phyloP scores from a whole-genome alignment of 768 basidiomycete genomes.

The Agaricus subrufescens region DNA sequence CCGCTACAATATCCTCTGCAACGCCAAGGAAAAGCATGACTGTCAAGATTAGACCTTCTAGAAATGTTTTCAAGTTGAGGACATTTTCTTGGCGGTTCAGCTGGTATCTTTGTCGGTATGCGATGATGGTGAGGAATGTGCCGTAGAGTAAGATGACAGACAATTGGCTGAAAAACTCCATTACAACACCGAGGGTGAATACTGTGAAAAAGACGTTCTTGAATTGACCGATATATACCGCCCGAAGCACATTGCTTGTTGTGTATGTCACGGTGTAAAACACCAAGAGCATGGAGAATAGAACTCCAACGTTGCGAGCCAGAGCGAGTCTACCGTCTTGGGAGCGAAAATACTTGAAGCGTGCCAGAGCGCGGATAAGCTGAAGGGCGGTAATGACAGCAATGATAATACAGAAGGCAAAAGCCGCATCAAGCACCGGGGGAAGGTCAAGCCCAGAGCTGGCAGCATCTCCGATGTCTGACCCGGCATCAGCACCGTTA shows the following conservation, averaged over 20 bases:
- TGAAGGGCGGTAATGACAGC: background rate
- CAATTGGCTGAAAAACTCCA: background rate
- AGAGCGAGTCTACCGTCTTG: background rate
- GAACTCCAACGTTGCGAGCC: background rate
- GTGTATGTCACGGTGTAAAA: background rate
- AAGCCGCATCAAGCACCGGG: background rate
- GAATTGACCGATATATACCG: background rate
- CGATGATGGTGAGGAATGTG: background rate
- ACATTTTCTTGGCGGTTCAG: background rate
- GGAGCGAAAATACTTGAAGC: background rate
- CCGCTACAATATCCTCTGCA: background rate
- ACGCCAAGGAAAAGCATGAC: background rate
- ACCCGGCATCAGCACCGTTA: no score
- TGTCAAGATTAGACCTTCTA: background rate
- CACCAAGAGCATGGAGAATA: constrained; percentile 1
- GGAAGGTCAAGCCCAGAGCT: background rate
- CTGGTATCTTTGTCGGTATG: background rate
- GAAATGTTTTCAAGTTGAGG: background rate
- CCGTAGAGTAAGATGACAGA: background rate
- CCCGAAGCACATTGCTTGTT: background rate
- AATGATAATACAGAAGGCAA: background rate
- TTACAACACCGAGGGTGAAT: background rate
- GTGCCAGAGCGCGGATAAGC: background rate
- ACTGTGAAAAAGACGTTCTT: background rate
- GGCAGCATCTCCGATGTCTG: background rate